Base-by-base conservation (phyloP, 2,329 filamentous ascomycete genomes). In the Rutstroemia sp. region DNA sequence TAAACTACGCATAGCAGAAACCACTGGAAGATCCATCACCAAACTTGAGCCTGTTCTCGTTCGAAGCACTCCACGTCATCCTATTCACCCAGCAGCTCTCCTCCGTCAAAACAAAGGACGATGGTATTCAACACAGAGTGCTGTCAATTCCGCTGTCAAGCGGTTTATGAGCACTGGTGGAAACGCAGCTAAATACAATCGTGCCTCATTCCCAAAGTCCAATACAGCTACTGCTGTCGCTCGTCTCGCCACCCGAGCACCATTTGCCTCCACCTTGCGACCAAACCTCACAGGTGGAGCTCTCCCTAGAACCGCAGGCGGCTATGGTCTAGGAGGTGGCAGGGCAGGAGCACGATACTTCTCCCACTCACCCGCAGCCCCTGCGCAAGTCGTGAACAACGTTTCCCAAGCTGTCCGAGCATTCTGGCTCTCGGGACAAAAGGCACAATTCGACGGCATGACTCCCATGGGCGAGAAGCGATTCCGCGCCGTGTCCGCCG, bases 341-440 rank as follows among this genome's bases (percentile, higher is more conserved):
- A 71, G 82, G 58, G 84, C 88, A 63, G 88, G 87, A 46, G 83
- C 85, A 23, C 82, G 92, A 63, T 92, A 92, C 75, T 97, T 97
- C 74, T 95, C 90, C 1, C 92, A 96, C 73, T 82, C 85, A 0
- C 90, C 92, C 1, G 87, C 89, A 9, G 83, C 86, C 7, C 91
- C 90, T 41, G 90, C 92, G 1, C 90, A 97, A 71, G 90, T 97
- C 48, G 82, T 97, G 52, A 88, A 94, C 71, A 96, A 96, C 72
- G 92, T 96, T n/a, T 95, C 90, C 12, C 86, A 91, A 65, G 94
- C 91, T 5, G 86, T 97, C 67, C 85, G 94, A 54, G 92, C 91
- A 12, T 96, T 99, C 73, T 87, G 90, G 74, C 79, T 96, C n/a
- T 91, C 88, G 0, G 94, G 94, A 0, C 85, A 95, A 67, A 94